Base-by-base conservation (phyloP, 306 rosid species). In the Fagus crenata region DNA sequence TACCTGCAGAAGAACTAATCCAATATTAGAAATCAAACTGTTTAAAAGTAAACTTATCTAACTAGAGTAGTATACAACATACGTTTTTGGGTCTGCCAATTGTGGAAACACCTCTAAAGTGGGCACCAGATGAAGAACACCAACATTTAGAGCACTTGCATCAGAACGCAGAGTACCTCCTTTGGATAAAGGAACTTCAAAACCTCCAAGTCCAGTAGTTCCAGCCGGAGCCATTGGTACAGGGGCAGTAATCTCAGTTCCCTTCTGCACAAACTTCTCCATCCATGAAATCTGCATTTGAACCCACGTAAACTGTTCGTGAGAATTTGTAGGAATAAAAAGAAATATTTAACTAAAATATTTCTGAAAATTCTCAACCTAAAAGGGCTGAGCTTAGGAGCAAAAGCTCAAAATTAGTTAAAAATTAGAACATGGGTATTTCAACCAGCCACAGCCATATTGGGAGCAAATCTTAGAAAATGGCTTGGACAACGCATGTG, bases 201-300 rank as follows among this genome's bases (percentile, higher is more conserved):
- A 96, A 80, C 99, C 99, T 73, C 99, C 99, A 76, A 96, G 98
- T 59, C 98, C 99, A 59, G 99, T 96, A 74, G 99, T 96, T 76
- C 93, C 99, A 76, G 89, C 81, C 49, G 98, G 96, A 80, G 89
- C 85, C 93, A 81, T 92, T 18, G 99, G 99, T 75, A 91, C 99
- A 42, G 99, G 99, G 41, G 99, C 99, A 78, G 94, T 91, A 79
- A 96, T 96, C 89, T 96, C 99, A 72, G 93, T 96, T 76, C 99
- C 97, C 82, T 84, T 92, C 77, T 18, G 93, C 77, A 92, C 76
- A 85, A 96, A 92, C 86, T 96, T 96, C 84, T 92, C 99, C 98
- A 96, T 96, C 99, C 99, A 96, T 5, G 99, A 92, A 82, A 96
- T 96, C 99, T 96, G 86, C 76, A 86, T 59, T 51, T 73, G 14